Base-by-base conservation (phyloP, 768 basidiomycete genomes). In the Tephrocybe sp. region DNA sequence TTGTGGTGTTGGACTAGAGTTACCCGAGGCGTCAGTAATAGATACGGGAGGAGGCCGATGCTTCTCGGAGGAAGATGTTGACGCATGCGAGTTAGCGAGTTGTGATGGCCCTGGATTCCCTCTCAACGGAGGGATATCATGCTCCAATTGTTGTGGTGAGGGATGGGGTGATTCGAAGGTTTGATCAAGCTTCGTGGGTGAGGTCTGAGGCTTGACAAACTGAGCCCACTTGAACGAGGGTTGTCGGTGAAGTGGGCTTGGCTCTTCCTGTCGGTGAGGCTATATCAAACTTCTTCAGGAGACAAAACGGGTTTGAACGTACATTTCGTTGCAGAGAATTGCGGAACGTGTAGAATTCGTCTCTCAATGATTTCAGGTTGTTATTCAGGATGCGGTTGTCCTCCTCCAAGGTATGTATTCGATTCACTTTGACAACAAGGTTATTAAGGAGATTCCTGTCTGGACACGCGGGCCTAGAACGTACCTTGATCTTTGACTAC, bases 221-320 rank as follows among this genome's bases (percentile, higher is more conserved):
- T 85, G 79, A 0, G 90, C 90, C 92, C 92, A 94, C 63, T 92
- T 92, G 70, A 93, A 91, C 12, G 92, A 92, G 25, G 85, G 83
- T 61, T 90, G 89, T 48, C 89, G 79, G 45, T 73, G 76, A 18
- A 93, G 68, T 3, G 83, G 68, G 45, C 73, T 77, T 14, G 65
- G 61, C 20, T 62, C 55, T 26, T 78, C 72, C 46, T 77, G 58
- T 18, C 45, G 40, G 14, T 47, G 45, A 48, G 54, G 48, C 47
- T 48, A 3, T 47, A 43, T 61, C 32, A 46, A 38, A 47, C 34
- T 15, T 37, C 39, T 34, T 55, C 30, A 48, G 48, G 46, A 26
- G 46, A 20, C 15, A 21, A 45, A 25, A 53, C 48, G 41, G 46
- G 36, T 14, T 17, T n/a, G 30, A 40, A 62, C 72, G 49, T 61